Evolutionary conservation across 2,329 filamentous ascomycete species (phyloP).

Genomic region (Penicillium hesseltinei): DNA sequence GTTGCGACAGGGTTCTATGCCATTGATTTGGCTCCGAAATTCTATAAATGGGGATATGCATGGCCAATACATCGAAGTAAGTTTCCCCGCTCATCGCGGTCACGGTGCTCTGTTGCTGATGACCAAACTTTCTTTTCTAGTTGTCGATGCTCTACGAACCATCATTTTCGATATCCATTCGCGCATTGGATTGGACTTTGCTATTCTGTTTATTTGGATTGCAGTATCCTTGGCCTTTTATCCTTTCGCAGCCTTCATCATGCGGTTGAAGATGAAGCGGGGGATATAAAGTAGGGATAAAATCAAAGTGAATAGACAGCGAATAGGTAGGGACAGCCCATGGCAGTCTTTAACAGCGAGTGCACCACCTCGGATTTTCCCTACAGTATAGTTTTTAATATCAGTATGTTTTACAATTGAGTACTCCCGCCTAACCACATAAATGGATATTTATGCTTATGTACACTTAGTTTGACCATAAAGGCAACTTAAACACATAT

Average conservation of each 20-base stretch:
- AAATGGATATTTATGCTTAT: not conserved
- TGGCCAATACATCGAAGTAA: constrained; percentile 61
- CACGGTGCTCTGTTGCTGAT: not conserved
- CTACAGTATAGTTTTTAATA: not conserved
- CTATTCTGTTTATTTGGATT: constrained; percentile 58
- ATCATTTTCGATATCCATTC: constrained; percentile 61
- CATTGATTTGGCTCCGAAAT: constrained; percentile 57
- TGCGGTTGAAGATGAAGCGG: constrained; percentile 34
- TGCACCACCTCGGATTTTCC: not conserved
- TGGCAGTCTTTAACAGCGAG: not conserved
- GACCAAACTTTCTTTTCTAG: constrained; percentile 20
- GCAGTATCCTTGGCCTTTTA: constrained; percentile 28
- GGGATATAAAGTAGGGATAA: constrained; percentile 10
- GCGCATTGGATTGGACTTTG: constrained; percentile 60
- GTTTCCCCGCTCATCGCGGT: constrained; percentile 15
- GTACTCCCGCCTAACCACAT: not conserved
- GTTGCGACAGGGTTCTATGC: constrained; percentile 60
- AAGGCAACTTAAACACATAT: not conserved
- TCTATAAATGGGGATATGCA: constrained; percentile 63
- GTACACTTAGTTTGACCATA: not conserved
- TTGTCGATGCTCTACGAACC: constrained; percentile 60
- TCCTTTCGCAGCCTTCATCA: constrained; percentile 30
- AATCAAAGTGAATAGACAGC: not conserved
- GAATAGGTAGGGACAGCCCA: too few relatives aligned
- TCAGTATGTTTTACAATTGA: not conserved